Conservation (phyloP, 225 moss, liverwort and hornwort genomes). For the Straminergon stramineum region DNA sequence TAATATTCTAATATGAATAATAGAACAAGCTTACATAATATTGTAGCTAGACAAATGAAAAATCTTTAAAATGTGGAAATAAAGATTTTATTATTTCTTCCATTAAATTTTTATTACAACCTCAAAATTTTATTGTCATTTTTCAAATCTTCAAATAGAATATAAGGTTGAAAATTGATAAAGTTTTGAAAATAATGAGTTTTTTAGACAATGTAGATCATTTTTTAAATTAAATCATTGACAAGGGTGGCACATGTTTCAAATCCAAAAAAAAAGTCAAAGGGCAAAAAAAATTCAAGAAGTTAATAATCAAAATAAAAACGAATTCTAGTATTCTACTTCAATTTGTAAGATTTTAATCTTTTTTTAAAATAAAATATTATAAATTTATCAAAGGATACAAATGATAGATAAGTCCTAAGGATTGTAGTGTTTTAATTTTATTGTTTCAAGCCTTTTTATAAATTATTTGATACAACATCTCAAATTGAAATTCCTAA, state of each 20-base stretch:
- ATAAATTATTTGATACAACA: not conserved
- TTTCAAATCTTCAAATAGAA: not conserved
- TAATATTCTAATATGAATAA: not conserved
- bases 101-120: not conserved
- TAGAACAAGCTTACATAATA: not conserved
- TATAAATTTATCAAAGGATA: not conserved
- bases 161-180: not conserved
- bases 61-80: not conserved
- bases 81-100: not conserved
- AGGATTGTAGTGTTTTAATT: rapidly evolving
- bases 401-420: not conserved
- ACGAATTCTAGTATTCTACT: not conserved
- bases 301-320: not conserved
- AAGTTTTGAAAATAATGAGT: not conserved
- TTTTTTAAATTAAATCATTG: not conserved
- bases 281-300: not conserved
- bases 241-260: not conserved
- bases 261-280: not conserved
- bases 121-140: not conserved
- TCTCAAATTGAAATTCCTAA: not conserved
- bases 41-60: not conserved
- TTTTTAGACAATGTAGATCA: too few species aligned
- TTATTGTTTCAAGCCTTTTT: not conserved
- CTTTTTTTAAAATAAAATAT: not conserved
- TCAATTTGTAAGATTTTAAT: not conserved